phyloP scores from a whole-genome alignment of 2,329 filamentous ascomycete species.

The Ceratocystis cacaofunesta region DNA sequence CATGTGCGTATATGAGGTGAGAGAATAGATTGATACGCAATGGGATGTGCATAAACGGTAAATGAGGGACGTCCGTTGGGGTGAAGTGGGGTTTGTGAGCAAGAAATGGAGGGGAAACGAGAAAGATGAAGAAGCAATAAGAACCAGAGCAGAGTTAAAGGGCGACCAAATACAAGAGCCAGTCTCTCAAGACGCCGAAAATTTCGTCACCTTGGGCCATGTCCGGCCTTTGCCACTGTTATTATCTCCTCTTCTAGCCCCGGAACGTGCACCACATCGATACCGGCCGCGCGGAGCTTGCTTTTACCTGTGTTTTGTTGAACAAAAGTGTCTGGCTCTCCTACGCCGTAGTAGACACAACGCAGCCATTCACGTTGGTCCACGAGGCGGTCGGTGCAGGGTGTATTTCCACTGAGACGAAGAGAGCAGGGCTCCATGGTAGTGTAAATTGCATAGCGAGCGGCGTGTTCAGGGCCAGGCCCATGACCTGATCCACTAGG shows the following conservation, averaged over 20 bases:
- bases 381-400: slow-evolving; percentile 69
- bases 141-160: too few species aligned
- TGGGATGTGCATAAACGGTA: too few species aligned
- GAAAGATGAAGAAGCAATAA: too few species aligned
- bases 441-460: slow-evolving; percentile 51
- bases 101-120: too few species aligned
- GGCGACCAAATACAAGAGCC: too few species aligned
- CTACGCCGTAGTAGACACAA: slow-evolving; percentile 73
- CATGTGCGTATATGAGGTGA: background rate
- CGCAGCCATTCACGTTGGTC: slow-evolving; percentile 45
- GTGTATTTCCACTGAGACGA: slow-evolving; percentile 56
- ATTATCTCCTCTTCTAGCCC: slow-evolving; percentile 74
- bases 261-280: slow-evolving; percentile 55
- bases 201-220: slow-evolving; percentile 26
- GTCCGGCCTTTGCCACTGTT: slow-evolving; percentile 68
- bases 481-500: too few species aligned
- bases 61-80: too few species aligned
- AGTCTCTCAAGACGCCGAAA: background rate
- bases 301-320: slow-evolving; percentile 60
- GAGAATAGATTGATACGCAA: too few species aligned
- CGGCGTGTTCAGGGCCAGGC: too few species aligned
- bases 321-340: slow-evolving; percentile 84
- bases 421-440: slow-evolving; percentile 79
- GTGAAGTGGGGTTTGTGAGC: too few species aligned
- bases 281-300: slow-evolving; percentile 55